Percentiles rank a stretch among this genome's conserved stretches.
Evolutionary conservation across 1,284 basidiomycete species (phyloP).

Genomic region (Schizophyllum amplum): DNA sequence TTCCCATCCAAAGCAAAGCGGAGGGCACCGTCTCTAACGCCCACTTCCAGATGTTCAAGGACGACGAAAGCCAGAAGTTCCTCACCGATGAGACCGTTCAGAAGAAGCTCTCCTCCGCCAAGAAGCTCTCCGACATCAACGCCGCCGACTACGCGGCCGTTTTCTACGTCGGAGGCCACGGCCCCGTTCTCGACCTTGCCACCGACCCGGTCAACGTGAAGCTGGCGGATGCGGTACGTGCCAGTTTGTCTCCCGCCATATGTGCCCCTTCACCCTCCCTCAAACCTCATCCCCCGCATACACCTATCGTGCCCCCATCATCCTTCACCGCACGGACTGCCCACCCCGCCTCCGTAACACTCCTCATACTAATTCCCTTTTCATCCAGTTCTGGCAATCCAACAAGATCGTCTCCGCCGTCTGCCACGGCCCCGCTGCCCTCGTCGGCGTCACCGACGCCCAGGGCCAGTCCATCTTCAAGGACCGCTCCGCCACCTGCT

Average conservation of each 20-base stretch:
- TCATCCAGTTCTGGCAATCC: conserved; percentile 33
- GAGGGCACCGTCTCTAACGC: background rate
- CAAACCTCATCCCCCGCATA: too few species aligned
- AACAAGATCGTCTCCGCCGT: conserved; percentile 43
- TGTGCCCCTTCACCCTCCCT: too few species aligned
- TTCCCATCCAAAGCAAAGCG: background rate
- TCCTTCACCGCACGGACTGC: too few species aligned
- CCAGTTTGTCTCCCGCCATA: background rate
- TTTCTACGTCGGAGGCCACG: conserved; percentile 75
- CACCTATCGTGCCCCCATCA: too few species aligned
- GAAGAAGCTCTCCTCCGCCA: conserved; percentile 50
- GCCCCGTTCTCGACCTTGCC: conserved; percentile 64
- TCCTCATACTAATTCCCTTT: too few species aligned
- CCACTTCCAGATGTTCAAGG: conserved; percentile 40
- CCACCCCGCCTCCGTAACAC: too few species aligned
- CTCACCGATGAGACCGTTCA: conserved; percentile 51
- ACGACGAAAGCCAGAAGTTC: conserved; percentile 59
- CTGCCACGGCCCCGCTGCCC: conserved; percentile 47
- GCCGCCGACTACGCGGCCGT: conserved; percentile 60
- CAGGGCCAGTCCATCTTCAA: conserved; percentile 39
- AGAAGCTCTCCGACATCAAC: conserved; percentile 55
- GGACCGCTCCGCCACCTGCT: conserved; percentile 40
- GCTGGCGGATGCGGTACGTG: conserved; percentile 46
- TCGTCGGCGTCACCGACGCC: conserved; percentile 33
- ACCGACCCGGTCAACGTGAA: conserved; percentile 48